These are phyloP conservation scores for Beta macrorhiza DNA, from an alignment of 179 eudicot species.

Conservation along the genomic window DNA sequence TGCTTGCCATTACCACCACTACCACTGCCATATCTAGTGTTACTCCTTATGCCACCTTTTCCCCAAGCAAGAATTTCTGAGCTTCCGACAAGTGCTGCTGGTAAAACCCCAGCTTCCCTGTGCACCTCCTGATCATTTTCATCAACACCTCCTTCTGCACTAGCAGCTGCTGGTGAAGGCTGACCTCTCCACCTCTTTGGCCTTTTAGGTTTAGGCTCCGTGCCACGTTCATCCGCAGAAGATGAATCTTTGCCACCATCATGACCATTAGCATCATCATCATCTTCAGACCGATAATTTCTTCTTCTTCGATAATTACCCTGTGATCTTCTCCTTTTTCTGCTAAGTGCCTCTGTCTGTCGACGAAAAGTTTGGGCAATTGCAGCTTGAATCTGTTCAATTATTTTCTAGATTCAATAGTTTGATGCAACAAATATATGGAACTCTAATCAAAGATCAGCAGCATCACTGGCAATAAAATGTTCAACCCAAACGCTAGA, in stretches of 20 bases:
- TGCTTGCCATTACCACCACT: constrained; percentile 45
- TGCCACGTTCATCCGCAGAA: constrained; percentile 62
- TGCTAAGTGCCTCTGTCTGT: constrained; percentile 78
- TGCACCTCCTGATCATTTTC: constrained; percentile 56
- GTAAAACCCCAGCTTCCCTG: constrained; percentile 41
- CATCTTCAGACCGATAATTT: constrained; percentile 51
- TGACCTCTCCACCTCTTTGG: constrained; percentile 54
- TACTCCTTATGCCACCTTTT: constrained; percentile 64
- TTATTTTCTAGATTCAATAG: constrained; percentile 4
- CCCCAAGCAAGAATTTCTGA: constrained; percentile 68
- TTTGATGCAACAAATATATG: constrained; percentile 6
- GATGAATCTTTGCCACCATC: constrained; percentile 59
- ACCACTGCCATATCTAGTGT: constrained; percentile 52
- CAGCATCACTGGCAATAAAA: not conserved
- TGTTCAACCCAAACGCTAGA: not conserved
- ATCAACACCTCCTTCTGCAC: constrained; percentile 47
- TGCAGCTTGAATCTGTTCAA: constrained; percentile 72
- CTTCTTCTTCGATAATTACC: constrained; percentile 44
- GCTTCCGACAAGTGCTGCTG: constrained; percentile 41
- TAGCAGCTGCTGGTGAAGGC: constrained; percentile 45
- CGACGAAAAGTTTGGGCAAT: constrained; percentile 68
- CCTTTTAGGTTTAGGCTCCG: constrained; percentile 53
- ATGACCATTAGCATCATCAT: constrained; percentile 53
- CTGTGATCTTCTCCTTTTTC: constrained; percentile 61
- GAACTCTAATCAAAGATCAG: not conserved